Evolutionary conservation across 1,284 basidiomycete species (phyloP), one percentile per base, ranked within the genome.

Genomic region (Heimioporus retisporus): DNA sequence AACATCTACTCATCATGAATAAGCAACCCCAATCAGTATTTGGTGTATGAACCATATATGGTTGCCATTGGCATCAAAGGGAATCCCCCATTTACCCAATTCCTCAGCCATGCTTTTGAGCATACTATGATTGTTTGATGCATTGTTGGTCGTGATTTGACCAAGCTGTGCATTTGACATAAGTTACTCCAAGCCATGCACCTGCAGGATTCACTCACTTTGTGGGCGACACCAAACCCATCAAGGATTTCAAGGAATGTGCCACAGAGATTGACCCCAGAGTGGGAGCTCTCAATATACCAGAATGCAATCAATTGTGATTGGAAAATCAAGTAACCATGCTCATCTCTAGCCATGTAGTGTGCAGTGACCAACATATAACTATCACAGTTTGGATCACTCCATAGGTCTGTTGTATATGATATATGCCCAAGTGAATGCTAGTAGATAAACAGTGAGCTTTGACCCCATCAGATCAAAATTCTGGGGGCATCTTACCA

Each of bases 61-160:
- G 19, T 60, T 60, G 31, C 48, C 59, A 23, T 14, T 28, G 21
- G 31, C 2, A 51, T 60, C 31, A 25, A 60, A 60, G 2, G n/a
- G 35, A 11, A 60, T 51, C 6, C n/a, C 21, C 10, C 48, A 8
- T 8, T 14, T 51, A 10, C 18, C 16, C 6, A 51, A n/a, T 21
- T 40, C 31, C 2, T 51, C 18, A 8, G 46, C 35, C 11, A 60
- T 60, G 7, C 14, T 6, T 44, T 60, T n/a, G 0, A 60, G n/a
- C 31, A 61, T 42, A 7, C 35, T 61, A 23, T 61, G 11, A 5
- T 61, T 61, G 25, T 61, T 61, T 25, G 60, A 61, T 54, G 53
- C 40, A 25, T 61, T 61, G 42, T 61, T 18, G 18, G 21, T 23
- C 4, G 60, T 61, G 25, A 61, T 44, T 31, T 61, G 60, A 54